Conservation (phyloP, 2,329 filamentous ascomycete species). For the Dactylellina haptotyla region DNA sequence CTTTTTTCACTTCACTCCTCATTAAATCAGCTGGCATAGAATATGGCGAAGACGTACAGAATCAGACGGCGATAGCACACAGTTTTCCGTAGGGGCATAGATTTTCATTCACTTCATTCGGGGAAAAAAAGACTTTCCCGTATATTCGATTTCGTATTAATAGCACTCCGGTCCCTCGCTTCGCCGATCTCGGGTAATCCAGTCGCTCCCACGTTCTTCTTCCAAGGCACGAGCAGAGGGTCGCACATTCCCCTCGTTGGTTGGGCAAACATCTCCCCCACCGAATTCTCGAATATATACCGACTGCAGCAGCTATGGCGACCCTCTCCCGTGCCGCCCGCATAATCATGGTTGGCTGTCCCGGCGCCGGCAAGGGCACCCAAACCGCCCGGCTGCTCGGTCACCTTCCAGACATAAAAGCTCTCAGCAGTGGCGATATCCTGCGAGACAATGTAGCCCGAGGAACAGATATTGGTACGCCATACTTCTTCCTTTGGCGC, state of each 20-base stretch:
- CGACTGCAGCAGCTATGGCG: constrained; percentile 12
- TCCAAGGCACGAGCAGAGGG: too few relatives aligned
- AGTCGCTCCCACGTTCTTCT: not conserved
- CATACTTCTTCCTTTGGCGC: constrained; percentile 15
- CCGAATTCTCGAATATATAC: not conserved
- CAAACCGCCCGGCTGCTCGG: constrained; percentile 88
- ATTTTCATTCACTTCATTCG: not conserved
- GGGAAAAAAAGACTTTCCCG: too few relatives aligned
- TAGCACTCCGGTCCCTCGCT: not conserved
- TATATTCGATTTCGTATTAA: too few relatives aligned
- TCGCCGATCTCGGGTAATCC: constrained; percentile 28
- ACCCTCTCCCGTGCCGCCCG: constrained; percentile 72
- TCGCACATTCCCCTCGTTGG: too few relatives aligned
- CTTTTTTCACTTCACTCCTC: constrained; percentile 12
- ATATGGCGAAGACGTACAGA: constrained; percentile 40
- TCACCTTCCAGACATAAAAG: constrained; percentile 86
- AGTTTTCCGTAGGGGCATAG: not conserved
- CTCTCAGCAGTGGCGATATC: constrained; percentile 93
- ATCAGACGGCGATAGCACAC: constrained; percentile 38
- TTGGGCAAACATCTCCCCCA: too few relatives aligned
- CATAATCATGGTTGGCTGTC: constrained; percentile 92
- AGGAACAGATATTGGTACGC: constrained; percentile 44
- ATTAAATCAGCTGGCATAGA: not conserved
- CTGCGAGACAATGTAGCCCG: constrained; percentile 82
- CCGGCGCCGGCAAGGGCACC: constrained; percentile 96